A percentile compares a stretch with the other conserved stretches of the same genome.
Conservation (phyloP, 2,329 filamentous ascomycete genomes). For the Sporothrix globosa region DNA sequence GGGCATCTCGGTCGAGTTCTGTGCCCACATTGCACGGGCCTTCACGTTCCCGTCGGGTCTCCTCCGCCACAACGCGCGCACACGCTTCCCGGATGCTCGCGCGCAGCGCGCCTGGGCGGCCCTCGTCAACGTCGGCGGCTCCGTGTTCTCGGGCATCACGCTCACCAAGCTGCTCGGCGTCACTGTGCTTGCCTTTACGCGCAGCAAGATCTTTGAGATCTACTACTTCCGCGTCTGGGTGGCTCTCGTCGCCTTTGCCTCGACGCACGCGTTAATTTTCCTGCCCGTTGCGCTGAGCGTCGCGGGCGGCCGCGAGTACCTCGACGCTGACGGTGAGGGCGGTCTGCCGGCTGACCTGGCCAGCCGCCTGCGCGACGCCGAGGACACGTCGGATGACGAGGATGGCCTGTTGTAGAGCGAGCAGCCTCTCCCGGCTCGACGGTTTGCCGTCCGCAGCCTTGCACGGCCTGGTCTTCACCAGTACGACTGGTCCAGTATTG, state of each 20-base stretch:
- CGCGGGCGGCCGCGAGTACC: conserved; percentile 82
- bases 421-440: not conserved
- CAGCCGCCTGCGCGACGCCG: conserved; percentile 56
- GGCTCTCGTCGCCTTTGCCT: conserved; percentile 85
- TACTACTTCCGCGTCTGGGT: conserved; percentile 99
- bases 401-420: conserved; percentile 43
- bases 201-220: conserved; percentile 98
- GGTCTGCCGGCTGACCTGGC: conserved; percentile 88
- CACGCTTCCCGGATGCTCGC: conserved; percentile 70
- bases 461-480: conserved; percentile 7
- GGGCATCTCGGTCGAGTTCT: conserved; percentile 95
- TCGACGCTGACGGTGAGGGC: conserved; percentile 83
- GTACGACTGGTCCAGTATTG: conserved; percentile 4
- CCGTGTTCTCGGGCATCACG: conserved; percentile 94
- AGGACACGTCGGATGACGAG: conserved; percentile 79
- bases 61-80: conserved; percentile 79
- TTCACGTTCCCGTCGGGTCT: conserved; percentile 89
- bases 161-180: conserved; percentile 94
- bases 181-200: conserved; percentile 87
- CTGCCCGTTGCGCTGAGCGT: conserved; percentile 87
- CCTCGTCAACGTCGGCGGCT: conserved; percentile 90
- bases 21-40: conserved; percentile 91
- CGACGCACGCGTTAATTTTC: conserved; percentile 85
- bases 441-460: not conserved
- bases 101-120: conserved; percentile 91